A percentile compares a stretch with the other conserved stretches of the same genome.
Evolutionary conservation across 2,329 filamentous ascomycete genomes (phyloP).

Genomic region (Pseudogymnoascus pannorum): DNA sequence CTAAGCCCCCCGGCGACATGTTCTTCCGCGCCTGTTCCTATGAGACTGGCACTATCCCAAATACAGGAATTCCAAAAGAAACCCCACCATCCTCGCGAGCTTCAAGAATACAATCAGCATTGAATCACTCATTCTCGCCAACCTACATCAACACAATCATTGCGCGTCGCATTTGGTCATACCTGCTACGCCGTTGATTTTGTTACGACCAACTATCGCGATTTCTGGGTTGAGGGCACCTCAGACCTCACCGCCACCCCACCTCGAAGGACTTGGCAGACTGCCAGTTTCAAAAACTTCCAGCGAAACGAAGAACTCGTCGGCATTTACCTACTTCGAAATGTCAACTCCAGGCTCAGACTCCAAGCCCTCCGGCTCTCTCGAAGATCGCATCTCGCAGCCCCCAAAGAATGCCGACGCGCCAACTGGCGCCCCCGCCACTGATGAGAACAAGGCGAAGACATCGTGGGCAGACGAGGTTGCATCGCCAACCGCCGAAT

Average conservation of each 20-base stretch:
- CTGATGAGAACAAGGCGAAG: conserved; percentile 3
- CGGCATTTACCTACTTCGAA: neutral
- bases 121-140: neutral
- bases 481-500: conserved; percentile 21
- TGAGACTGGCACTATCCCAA: neutral
- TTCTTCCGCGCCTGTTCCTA: conserved; percentile 6
- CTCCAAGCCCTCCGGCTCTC: conserved; percentile 26
- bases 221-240: neutral
- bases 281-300: neutral
- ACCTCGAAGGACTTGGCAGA: conserved; percentile 3
- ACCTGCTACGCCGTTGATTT: neutral
- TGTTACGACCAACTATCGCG: neutral
- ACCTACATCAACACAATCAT: neutral
- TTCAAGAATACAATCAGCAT: conserved; percentile 5
- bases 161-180: neutral
- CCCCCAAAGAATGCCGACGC: conserved; percentile 19
- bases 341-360: conserved; percentile 7
- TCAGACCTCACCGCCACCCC: conserved; percentile 5
- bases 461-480: conserved; percentile 35
- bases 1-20: neutral
- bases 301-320: neutral
- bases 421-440: neutral
- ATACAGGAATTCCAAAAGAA: neutral
- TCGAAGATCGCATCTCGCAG: conserved; percentile 41
- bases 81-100: conserved; percentile 5